phyloP scores from a whole-genome alignment of 768 basidiomycete genomes.

The Imleria badia region DNA sequence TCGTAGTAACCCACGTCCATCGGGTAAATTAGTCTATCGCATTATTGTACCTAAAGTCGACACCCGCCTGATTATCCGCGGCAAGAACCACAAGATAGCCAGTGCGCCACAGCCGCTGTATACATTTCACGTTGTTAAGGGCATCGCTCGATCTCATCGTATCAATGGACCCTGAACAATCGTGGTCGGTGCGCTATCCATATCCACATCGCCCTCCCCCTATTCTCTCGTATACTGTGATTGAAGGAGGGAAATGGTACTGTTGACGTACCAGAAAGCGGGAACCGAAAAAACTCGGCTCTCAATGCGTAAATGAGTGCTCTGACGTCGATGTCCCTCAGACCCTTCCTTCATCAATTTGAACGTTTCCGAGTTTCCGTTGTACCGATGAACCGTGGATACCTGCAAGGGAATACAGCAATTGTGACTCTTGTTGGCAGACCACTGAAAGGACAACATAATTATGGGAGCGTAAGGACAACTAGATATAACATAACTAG shows the following conservation, averaged over 20 bases:
- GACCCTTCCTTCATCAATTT: too few relatives aligned
- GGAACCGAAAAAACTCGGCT: neutral
- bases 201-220: slow-evolving; percentile 4
- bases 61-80: neutral
- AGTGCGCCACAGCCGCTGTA: slow-evolving; percentile 1
- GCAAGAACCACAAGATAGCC: slow-evolving; percentile 8
- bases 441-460: neutral
- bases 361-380: too few relatives aligned
- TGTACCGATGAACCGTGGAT: neutral
- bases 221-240: neutral
- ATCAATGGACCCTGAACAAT: slow-evolving; percentile 22
- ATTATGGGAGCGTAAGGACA: neutral
- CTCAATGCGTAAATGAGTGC: neutral
- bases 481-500: neutral
- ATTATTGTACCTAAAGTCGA: slow-evolving; percentile 8
- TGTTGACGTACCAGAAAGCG: slow-evolving; percentile 6
- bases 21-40: neutral
- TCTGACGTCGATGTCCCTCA: slow-evolving; percentile 1
- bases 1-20: neutral
- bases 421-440: neutral
- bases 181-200: neutral
- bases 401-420: neutral
- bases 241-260: neutral
- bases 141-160: slow-evolving; percentile 14
- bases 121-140: slow-evolving; percentile 16